Base-by-base conservation (phyloP, 495 filamentous ascomycete species). In the Trichocladium antarcticum region DNA sequence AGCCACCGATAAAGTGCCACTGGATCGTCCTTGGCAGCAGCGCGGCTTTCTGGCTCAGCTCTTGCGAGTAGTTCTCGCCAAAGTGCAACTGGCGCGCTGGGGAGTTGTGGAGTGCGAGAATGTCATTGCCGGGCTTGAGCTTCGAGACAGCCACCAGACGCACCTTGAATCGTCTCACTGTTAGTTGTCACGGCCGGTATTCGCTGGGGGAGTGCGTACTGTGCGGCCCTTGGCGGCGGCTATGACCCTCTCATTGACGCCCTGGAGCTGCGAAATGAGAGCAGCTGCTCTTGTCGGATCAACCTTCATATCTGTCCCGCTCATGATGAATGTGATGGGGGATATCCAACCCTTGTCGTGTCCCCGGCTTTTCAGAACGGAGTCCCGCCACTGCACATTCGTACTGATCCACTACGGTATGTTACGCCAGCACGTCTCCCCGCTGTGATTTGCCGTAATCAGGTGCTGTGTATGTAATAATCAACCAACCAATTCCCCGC, bases 61-160 rank as follows among this genome's bases (percentile, higher is more conserved):
- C 92, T 68, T 96, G 89, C 12, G 85, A 75, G 72, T 98, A 98
- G 70, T 98, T 98, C 68, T 98, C 92, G 53, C 92, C 92, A 65
- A 96, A 96, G 67, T 97, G 88, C 42, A 72, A 56, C 36, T 95
- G 89, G 0, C 63, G 53, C 16, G 71, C 64, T 0, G 74, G 72
- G 1, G 74, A 57, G 49, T 78, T 69, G 70, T 93, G 83, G 2
- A 98, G 75, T 42, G 86, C 80, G 36, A 94, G 73, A 59, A 96
- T 81, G 68, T 97, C 93, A 45, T 83, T 79, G 44, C 81, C 85
- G 10, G 92, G 88, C 65, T 96, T 95, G 55, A 92, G 74, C 64
- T 98, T 98, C 15, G 88, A 95, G 43, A 98, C 89, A 28, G 89
- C 89, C 20, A 98, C 84, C 20, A 97, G 73, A 16, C 92, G 83